Percentiles rank a stretch among this genome's conserved stretches.
These are phyloP conservation scores for Ceratobasidium sp. DNA, from an alignment of 1,284 basidiomycete species.

Conservation along the genomic window DNA sequence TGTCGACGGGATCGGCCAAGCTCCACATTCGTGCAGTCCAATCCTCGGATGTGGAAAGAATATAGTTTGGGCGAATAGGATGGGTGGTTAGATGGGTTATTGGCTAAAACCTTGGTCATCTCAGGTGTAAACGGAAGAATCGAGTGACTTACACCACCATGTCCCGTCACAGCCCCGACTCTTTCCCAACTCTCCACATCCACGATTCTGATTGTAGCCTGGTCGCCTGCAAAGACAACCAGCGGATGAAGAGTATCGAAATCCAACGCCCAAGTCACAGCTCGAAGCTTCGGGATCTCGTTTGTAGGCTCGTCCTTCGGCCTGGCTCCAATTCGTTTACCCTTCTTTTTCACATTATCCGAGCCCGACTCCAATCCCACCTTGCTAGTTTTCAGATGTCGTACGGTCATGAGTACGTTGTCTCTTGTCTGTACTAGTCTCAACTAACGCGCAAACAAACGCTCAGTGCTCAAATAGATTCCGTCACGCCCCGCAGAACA, in stretches of 20 bases:
- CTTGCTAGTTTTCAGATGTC: background rate
- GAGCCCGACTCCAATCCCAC: background rate
- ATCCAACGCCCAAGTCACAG: constrained; percentile 40
- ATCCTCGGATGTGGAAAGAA: constrained; percentile 37
- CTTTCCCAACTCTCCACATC: constrained; percentile 39
- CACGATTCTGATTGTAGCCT: constrained; percentile 5
- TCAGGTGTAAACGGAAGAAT: background rate
- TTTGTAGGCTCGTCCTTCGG: too few relatives aligned
- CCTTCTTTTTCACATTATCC: too few relatives aligned
- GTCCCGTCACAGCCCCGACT: constrained; percentile 30
- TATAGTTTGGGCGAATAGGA: constrained; percentile 36
- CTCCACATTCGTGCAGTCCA: constrained; percentile 40
- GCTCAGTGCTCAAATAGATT: background rate
- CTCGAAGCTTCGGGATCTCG: background rate
- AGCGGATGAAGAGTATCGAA: constrained; percentile 38
- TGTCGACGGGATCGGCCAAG: constrained; percentile 37
- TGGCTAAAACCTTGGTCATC: background rate
- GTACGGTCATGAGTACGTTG: constrained; percentile 12
- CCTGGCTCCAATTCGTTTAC: too few relatives aligned
- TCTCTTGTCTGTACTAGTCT: constrained; percentile 40
- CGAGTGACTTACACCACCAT: constrained; percentile 28
- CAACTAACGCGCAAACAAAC: background rate
- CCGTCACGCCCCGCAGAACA: background rate
- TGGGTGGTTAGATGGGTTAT: constrained; percentile 39
- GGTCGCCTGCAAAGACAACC: constrained; percentile 14